phyloP scores from a whole-genome alignment of 176 grass and related monocot species.

The Carex littledalei region DNA sequence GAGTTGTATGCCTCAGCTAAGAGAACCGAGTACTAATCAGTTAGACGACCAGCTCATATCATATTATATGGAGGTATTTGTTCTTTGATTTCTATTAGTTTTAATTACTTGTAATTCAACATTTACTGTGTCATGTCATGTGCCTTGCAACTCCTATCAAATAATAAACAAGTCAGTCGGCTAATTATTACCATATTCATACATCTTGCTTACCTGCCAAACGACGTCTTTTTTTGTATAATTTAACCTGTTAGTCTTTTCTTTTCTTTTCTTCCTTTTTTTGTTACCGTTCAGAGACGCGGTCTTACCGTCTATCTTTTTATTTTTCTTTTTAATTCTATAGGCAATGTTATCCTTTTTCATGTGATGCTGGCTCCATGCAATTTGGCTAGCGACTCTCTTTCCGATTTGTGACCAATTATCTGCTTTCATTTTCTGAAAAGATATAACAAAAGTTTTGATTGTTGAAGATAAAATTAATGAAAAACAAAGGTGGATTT shows the following conservation, averaged over 20 bases:
- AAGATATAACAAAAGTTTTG: background rate
- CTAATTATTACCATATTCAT: background rate
- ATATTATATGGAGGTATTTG: conserved; percentile 31
- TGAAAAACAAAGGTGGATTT: background rate
- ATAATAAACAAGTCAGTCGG: background rate
- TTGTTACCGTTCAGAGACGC: background rate
- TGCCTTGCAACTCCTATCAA: background rate
- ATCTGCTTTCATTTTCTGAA: background rate
- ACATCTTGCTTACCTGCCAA: background rate
- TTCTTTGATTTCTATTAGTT: conserved; percentile 1
- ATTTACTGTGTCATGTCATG: background rate
- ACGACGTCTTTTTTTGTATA: background rate
- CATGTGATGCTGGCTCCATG: background rate
- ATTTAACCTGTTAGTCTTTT: background rate
- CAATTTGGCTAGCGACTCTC: background rate
- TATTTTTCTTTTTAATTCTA: background rate
- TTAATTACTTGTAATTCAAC: background rate
- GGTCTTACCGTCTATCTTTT: background rate
- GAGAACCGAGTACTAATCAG: background rate
- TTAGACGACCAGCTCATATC: conserved; percentile 11
- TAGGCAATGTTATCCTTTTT: conserved; percentile 30
- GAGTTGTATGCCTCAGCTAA: background rate
- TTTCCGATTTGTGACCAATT: background rate
- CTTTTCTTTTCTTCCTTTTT: background rate
- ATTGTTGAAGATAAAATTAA: background rate